These are phyloP conservation scores for Fagopyrum homotropicum DNA, from an alignment of 148 eudicot genomes.

Conservation along the genomic window DNA sequence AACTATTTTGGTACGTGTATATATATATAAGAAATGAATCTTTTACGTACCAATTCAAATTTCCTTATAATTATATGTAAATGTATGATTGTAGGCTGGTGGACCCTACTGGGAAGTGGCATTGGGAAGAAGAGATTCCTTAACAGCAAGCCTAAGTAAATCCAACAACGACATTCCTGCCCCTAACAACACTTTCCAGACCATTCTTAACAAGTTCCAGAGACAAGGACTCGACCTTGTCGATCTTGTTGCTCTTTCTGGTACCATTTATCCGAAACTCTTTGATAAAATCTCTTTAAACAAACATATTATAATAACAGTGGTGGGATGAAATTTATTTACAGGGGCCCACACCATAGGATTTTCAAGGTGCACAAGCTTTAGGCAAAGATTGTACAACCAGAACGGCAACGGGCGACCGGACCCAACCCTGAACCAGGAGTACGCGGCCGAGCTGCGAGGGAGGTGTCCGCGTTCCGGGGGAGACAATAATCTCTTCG, in stretches of 20 bases:
- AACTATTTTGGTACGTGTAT: conserved; percentile 13
- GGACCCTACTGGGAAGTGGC: conserved; percentile 90
- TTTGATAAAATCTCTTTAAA: too few species aligned
- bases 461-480: conserved; percentile 64
- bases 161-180: conserved; percentile 84
- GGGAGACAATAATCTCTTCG: conserved; percentile 72
- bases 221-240: conserved; percentile 54
- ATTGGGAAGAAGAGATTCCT: conserved; percentile 72
- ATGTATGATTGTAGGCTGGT: conserved; percentile 34
- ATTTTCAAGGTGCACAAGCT: conserved; percentile 67
- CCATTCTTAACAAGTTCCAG: conserved; percentile 69
- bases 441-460: conserved; percentile 50
- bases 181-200: conserved; percentile 72
- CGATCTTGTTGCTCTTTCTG: conserved; percentile 81
- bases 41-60: not conserved
- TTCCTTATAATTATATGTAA: not conserved
- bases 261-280: conserved; percentile 18
- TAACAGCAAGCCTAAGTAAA: conserved; percentile 61
- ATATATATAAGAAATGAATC: not conserved
- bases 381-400: conserved; percentile 92
- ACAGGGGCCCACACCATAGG: conserved; percentile 93
- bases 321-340: not conserved
- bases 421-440: conserved; percentile 40
- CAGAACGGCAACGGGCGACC: conserved; percentile 51
- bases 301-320: too few species aligned